Evolutionary conservation across 2,329 filamentous ascomycete species (phyloP).

Genomic region (Cordyceps militaris): DNA sequence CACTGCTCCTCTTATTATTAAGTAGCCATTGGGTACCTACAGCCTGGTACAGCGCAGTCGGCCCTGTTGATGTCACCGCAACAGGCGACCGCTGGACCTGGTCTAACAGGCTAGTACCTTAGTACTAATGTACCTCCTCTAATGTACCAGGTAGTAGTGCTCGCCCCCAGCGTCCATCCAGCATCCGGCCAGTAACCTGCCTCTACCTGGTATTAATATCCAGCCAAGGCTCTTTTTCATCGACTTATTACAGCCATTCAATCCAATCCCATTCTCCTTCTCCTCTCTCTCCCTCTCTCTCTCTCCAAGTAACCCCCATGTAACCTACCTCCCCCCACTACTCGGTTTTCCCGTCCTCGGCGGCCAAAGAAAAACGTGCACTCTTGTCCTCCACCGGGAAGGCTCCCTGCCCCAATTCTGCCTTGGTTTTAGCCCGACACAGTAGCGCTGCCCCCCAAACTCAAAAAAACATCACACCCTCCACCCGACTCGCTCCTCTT

Average conservation of each 20-base stretch:
- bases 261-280: background rate
- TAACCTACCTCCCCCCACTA: background rate
- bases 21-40: background rate
- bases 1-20: background rate
- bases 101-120: background rate
- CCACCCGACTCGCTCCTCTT: background rate
- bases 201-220: background rate
- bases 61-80: background rate
- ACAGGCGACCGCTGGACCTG: background rate
- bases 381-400: background rate
- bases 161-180: background rate
- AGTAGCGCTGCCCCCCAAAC: slow-evolving; percentile 5
- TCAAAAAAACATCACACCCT: slow-evolving; percentile 6
- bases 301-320: too few species aligned
- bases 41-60: background rate
- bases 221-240: background rate
- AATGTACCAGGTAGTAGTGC: background rate
- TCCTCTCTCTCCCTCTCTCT: background rate
- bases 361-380: background rate
- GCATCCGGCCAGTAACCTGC: background rate
- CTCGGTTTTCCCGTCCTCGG: background rate
- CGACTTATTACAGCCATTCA: background rate
- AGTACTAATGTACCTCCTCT: too few species aligned
- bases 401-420: background rate
- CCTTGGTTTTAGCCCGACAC: slow-evolving; percentile 9